These are phyloP conservation scores for Coccomyxa subellipsoidea DNA, from an alignment of 163 green algal species.

Conservation along the genomic window DNA sequence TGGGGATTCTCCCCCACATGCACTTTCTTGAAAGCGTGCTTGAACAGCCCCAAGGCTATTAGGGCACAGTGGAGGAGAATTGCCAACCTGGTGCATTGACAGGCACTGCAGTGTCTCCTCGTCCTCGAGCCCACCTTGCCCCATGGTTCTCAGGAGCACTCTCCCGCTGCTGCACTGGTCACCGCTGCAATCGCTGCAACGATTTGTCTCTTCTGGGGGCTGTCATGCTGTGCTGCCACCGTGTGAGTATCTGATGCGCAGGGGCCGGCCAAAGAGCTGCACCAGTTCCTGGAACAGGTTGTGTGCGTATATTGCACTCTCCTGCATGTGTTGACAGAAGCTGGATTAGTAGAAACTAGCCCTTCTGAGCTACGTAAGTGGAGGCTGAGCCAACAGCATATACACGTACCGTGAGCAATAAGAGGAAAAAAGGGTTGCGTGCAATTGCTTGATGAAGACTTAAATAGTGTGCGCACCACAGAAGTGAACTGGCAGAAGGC, in stretches of 20 bases:
- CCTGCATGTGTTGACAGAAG: background rate
- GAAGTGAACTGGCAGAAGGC: background rate
- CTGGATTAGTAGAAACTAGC: background rate
- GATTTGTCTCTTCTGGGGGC: background rate
- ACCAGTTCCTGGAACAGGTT: background rate
- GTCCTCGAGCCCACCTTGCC: background rate
- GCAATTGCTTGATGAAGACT: background rate
- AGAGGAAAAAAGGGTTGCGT: no score
- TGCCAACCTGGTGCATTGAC: background rate
- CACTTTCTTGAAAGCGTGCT: no score
- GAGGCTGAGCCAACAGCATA: background rate
- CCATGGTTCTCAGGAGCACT: background rate
- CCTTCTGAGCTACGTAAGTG: background rate
- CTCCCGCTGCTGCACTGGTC: background rate
- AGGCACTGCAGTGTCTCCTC: background rate
- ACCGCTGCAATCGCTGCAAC: background rate
- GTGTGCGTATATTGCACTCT: background rate
- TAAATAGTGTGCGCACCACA: background rate
- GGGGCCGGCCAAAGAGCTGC: background rate
- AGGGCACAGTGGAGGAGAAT: background rate
- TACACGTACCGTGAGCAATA: no score
- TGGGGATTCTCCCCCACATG: no score
- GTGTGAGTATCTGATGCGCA: background rate
- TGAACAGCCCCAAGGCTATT: no score
- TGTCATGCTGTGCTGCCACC: background rate